phyloP scores from a whole-genome alignment of 73 alveolate species.

The Paramecium caudatum region DNA sequence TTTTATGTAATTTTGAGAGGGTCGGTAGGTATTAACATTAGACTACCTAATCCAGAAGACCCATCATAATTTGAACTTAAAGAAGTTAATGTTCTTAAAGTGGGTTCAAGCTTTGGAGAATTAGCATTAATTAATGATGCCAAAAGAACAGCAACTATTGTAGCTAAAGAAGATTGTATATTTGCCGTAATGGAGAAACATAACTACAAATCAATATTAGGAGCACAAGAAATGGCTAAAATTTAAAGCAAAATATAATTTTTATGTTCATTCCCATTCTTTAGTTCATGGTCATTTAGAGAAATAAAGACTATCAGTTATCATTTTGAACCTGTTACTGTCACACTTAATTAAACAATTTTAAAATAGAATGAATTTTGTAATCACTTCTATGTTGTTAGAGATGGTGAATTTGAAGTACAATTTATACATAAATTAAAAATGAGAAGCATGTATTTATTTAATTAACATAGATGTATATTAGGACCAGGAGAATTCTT shows the following conservation, averaged over 20 bases:
- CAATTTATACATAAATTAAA: constrained; percentile 29
- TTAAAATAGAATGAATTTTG: not conserved
- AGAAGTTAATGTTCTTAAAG: constrained; percentile 61
- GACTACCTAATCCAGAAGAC: constrained; percentile 62
- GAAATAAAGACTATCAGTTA: constrained; percentile 57
- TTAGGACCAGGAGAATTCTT: constrained; percentile 60
- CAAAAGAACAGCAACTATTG: constrained; percentile 74
- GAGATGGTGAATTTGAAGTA: constrained; percentile 60
- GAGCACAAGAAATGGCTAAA: constrained; percentile 17
- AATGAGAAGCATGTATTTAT: not conserved
- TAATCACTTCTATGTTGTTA: constrained; percentile 58
- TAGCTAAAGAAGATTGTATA: constrained; percentile 66
- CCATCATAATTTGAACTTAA: constrained; percentile 45
- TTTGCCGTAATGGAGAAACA: constrained; percentile 76
- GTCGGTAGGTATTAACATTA: constrained; percentile 64
- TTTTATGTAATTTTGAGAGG: constrained; percentile 72
- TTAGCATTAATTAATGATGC: constrained; percentile 72
- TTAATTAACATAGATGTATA: constrained; percentile 21
- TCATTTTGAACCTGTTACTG: constrained; percentile 64
- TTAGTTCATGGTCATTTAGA: constrained; percentile 62
- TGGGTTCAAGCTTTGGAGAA: constrained; percentile 76
- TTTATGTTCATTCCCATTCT: constrained; percentile 49
- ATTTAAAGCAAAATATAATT: constrained; percentile 29
- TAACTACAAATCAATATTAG: constrained; percentile 14
- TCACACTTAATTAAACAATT: not conserved